A percentile compares a stretch with the other conserved stretches of the same genome.
Conservation (phyloP, 345 rosid species). For the Jatropha curcas region DNA sequence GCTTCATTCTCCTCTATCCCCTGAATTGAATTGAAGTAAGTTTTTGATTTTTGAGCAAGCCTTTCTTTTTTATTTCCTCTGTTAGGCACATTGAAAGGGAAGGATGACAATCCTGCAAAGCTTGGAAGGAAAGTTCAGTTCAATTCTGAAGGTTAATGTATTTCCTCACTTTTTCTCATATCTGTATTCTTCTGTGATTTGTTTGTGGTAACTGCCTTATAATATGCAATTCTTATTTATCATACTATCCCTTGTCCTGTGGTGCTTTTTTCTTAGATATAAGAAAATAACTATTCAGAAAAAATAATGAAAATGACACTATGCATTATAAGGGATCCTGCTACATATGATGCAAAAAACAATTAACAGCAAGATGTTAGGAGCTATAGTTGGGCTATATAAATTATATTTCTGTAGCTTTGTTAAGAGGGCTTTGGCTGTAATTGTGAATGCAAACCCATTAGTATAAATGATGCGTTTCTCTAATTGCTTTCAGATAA, state of each 20-base stretch:
- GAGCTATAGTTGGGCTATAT: too few relatives aligned
- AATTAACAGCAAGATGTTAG: too few relatives aligned
- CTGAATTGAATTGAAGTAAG: not conserved
- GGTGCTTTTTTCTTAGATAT: too few relatives aligned
- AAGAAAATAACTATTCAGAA: too few relatives aligned
- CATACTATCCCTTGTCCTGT: not conserved
- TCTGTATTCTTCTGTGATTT: not conserved
- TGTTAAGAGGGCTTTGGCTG: too few relatives aligned
- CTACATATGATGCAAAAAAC: too few relatives aligned
- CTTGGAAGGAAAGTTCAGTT: constrained; percentile 59
- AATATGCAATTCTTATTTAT: not conserved
- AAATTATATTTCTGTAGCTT: too few relatives aligned
- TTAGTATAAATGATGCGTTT: too few relatives aligned
- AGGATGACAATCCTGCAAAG: constrained; percentile 50
- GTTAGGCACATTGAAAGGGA: constrained; percentile 41
- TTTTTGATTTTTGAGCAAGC: not conserved
- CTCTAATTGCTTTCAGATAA: too few relatives aligned
- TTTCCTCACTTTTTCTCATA: constrained; percentile 8
- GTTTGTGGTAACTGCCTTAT: not conserved
- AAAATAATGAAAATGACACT: too few relatives aligned
- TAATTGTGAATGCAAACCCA: too few relatives aligned
- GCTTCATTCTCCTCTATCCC: not conserved
- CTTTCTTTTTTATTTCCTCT: constrained; percentile 6
- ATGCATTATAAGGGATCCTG: too few relatives aligned
- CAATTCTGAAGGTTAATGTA: constrained; percentile 42